Evolutionary conservation across 768 basidiomycete genomes (phyloP).

Genomic region (Cyclocybe cylindracea): DNA sequence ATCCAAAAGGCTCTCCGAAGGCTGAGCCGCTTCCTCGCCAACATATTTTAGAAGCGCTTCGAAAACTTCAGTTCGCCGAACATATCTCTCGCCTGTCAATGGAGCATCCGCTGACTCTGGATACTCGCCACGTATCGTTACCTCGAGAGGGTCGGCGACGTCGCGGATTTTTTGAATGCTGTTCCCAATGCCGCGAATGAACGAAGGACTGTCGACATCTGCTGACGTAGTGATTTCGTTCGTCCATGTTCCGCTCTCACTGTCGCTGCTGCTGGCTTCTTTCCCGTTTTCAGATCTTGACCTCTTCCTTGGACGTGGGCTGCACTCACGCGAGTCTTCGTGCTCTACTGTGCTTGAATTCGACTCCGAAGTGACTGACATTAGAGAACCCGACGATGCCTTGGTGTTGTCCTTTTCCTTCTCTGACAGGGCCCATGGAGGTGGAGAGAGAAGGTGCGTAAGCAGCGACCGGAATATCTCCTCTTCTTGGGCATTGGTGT

Average conservation of each 20-base stretch:
- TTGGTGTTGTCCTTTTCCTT: neutral
- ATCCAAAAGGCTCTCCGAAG: constrained; percentile 61
- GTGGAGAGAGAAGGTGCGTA: constrained; percentile 56
- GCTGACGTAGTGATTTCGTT: constrained; percentile 27
- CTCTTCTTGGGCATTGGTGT: constrained; percentile 60
- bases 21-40: constrained; percentile 65
- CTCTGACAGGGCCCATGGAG: constrained; percentile 6
- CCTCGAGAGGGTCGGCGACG: constrained; percentile 24
- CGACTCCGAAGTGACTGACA: constrained; percentile 2
- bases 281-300: constrained; percentile 41
- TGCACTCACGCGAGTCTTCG: constrained; percentile 30
- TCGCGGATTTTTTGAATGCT: constrained; percentile 23
- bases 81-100: constrained; percentile 51
- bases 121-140: constrained; percentile 16
- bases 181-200: constrained; percentile 5
- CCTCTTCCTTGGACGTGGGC: constrained; percentile 39
- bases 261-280: constrained; percentile 14
- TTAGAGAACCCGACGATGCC: constrained; percentile 14
- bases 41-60: constrained; percentile 67
- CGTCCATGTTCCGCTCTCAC: constrained; percentile 38
- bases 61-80: constrained; percentile 70
- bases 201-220: constrained; percentile 16
- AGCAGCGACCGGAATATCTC: constrained; percentile 66
- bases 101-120: neutral
- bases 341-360: constrained; percentile 13